Base-by-base conservation (phyloP, 306 rosid genomes). In the Trifolium repens region DNA sequence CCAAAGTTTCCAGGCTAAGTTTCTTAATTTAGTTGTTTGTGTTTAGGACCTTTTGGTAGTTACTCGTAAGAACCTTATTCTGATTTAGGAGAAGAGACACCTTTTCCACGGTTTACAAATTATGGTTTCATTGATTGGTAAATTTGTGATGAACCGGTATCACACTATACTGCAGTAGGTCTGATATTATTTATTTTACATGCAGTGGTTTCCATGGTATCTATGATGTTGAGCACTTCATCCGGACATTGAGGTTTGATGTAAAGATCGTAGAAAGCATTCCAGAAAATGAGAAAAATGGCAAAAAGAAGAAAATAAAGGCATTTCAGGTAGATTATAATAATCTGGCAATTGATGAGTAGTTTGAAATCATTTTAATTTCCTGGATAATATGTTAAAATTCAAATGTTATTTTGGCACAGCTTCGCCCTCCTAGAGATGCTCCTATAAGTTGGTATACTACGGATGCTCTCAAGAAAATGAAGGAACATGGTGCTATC, bases 211-310 rank as follows among this genome's bases (percentile, higher is more conserved):
- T 94, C 79, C 87, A 77, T 66, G 97, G 99, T 71, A 92, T 94
- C 85, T 94, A 94, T 75, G 99, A 94, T 80, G 99, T 94, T 30
- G 96, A 94, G 59, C 94, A 92, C 83, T 96, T 96, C 83, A 87
- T 96, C 86, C 80, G 12, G 67, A 76, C 93, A 2, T 73, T 96
- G 82, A 89, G 91, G 84, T 88, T 77, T 87, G 99, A 94, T 58
- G 92, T 94, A 40, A 84, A 80, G 70, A 92, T 92, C 52, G 96
- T 92, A 70, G 96, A 96, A 83, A 89, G 82, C 80, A 87, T 96
- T 74, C 99, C 99, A 30, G 98, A 96, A 72, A 83, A 78, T 83
- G 86, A 43, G 58, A 89, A 84, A 81, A 91, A 77, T 81, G 93
- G 96, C 30, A 92, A 88, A 83, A 88, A 85, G 74, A 96, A 89